These are phyloP conservation scores for Crithidia brevicula DNA, from an alignment of 208 protist genomes.

Conservation along the genomic window DNA sequence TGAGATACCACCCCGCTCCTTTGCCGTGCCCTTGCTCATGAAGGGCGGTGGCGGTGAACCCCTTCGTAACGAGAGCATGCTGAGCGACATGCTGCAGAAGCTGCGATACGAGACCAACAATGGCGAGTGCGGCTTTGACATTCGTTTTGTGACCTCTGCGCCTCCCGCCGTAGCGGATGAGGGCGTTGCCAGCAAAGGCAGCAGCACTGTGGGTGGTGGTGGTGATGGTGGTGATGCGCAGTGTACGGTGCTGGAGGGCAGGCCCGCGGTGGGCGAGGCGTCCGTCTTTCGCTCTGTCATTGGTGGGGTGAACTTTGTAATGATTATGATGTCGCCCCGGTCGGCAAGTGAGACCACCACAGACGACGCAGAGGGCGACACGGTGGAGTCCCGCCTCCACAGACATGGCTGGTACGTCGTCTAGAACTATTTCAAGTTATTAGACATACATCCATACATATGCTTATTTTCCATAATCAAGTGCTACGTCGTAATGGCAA, in stretches of 20 bases:
- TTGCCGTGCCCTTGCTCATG: conserved; percentile 36
- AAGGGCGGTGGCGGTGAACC: not conserved
- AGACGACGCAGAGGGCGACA: not conserved
- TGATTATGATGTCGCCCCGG: conserved; percentile 27
- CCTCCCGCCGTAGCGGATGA: too few relatives aligned
- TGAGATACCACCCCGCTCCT: conserved; percentile 42
- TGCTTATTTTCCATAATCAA: too few relatives aligned
- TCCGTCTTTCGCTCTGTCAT: conserved; percentile 11
- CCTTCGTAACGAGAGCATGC: too few relatives aligned
- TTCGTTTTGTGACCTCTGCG: conserved; percentile 8
- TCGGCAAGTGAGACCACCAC: not conserved
- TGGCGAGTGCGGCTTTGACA: conserved; percentile 38
- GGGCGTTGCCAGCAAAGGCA: not conserved
- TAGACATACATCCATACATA: too few relatives aligned
- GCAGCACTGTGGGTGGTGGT: not conserved
- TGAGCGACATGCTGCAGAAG: not conserved
- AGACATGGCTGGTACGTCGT: conserved; percentile 33
- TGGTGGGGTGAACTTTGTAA: conserved; percentile 15
- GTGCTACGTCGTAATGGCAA: too few relatives aligned
- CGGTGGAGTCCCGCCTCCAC: conserved; percentile 23
- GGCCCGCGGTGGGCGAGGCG: conserved; percentile 13
- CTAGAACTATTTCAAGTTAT: not conserved
- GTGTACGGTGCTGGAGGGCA: conserved; percentile 16
- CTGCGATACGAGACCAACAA: conserved; percentile 49
- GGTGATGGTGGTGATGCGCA: not conserved